Conservation (phyloP, 768 basidiomycete species). For the Trametes villosa region DNA sequence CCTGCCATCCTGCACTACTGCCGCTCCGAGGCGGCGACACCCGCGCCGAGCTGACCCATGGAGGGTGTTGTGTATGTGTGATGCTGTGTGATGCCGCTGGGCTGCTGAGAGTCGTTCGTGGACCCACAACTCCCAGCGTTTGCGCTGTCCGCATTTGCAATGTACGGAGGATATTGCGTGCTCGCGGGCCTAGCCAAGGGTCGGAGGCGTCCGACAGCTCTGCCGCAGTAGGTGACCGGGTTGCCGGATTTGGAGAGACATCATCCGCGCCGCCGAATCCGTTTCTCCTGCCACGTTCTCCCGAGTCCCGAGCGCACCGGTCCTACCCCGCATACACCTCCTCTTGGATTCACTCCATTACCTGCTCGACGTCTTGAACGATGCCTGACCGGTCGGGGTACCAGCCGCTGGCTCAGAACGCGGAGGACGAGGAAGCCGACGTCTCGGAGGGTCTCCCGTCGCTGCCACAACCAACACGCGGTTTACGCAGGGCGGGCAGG, state of each 20-base stretch:
- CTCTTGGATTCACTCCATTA: not conserved
- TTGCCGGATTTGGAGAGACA: constrained; percentile 10
- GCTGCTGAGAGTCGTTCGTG: no score
- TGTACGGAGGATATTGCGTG: not conserved
- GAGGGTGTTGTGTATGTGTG: no score
- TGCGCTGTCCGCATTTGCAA: not conserved
- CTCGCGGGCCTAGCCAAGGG: not conserved
- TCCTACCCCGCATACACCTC: constrained; percentile 2
- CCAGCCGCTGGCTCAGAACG: constrained; percentile 48
- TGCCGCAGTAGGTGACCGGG: constrained; percentile 13
- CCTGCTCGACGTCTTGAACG: not conserved
- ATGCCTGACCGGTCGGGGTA: constrained; percentile 54
- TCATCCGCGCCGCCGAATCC: constrained; percentile 5
- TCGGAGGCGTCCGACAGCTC: not conserved
- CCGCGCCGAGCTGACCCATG: not conserved
- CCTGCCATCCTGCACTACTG: no score
- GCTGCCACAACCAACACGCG: constrained; percentile 32
- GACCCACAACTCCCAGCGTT: not conserved
- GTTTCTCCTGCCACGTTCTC: constrained; percentile 23
- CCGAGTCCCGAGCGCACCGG: not conserved
- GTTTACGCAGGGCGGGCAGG: constrained; percentile 40
- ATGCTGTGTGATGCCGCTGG: not conserved
- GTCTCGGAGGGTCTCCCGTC: constrained; percentile 37
- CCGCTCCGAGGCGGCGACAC: no score
- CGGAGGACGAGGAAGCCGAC: constrained; percentile 46